Conservation (phyloP, 1,284 basidiomycete genomes). For the Ganoderma multipileum region DNA sequence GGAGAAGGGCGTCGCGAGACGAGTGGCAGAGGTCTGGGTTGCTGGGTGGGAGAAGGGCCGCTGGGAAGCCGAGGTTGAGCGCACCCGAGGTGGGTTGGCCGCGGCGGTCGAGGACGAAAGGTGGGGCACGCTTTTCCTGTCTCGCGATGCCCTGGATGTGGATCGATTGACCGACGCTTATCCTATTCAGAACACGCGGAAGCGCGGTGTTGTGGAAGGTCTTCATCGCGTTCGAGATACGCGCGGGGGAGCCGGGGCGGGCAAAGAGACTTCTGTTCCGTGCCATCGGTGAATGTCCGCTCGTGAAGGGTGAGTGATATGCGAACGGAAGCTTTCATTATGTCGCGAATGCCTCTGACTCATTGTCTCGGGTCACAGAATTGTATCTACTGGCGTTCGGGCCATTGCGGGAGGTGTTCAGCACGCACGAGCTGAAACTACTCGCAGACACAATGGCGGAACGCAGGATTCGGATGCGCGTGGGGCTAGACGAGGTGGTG, state of each 20-base stretch:
- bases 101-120: constrained; percentile 69
- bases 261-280: constrained; percentile 85
- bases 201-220: constrained; percentile 81
- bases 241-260: constrained; percentile 59
- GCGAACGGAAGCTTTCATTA: constrained; percentile 11
- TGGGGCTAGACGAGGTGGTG: constrained; percentile 69
- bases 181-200: constrained; percentile 60
- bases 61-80: constrained; percentile 74
- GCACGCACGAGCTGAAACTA: constrained; percentile 66
- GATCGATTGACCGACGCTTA: constrained; percentile 11
- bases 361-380: constrained; percentile 52
- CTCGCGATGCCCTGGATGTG: not conserved
- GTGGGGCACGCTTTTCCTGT: constrained; percentile 34
- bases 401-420: constrained; percentile 74
- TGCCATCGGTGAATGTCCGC: constrained; percentile 83
- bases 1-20: constrained; percentile 63
- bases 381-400: constrained; percentile 89
- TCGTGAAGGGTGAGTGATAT: constrained; percentile 70
- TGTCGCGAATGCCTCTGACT: constrained; percentile 16
- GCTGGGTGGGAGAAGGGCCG: constrained; percentile 76
- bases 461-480: constrained; percentile 76
- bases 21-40: constrained; percentile 76
- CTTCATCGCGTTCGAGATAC: constrained; percentile 85
- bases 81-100: constrained; percentile 68
- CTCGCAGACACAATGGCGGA: constrained; percentile 85